These are phyloP conservation scores for Colletotrichum sp. DNA, from an alignment of 2,329 filamentous ascomycete genomes.

Conservation along the genomic window DNA sequence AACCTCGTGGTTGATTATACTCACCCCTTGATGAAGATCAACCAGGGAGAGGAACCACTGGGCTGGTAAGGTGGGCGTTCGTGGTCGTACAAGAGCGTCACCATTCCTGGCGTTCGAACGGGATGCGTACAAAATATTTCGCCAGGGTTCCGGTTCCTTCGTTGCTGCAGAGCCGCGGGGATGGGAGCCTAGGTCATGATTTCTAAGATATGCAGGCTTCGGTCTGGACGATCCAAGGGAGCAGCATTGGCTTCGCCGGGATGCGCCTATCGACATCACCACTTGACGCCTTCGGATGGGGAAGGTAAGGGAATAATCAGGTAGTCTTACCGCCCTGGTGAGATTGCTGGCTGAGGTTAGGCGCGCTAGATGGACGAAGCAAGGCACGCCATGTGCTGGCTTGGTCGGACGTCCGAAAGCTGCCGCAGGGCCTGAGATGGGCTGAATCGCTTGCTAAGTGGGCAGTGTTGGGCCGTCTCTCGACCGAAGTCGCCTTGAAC, in stretches of 20 bases:
- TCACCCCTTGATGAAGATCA: not conserved
- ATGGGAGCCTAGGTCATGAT: not conserved
- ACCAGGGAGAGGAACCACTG: not conserved
- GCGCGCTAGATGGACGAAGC: constrained; percentile 14
- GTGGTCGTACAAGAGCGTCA: constrained; percentile 8
- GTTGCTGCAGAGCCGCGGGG: not conserved
- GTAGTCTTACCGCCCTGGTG: not conserved
- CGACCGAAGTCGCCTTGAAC: not conserved
- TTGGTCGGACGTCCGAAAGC: constrained; percentile 20
- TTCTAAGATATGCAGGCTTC: constrained; percentile 13
- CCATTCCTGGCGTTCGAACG: not conserved
- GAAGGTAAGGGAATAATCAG: not conserved
- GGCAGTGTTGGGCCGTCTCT: not conserved
- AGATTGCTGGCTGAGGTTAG: not conserved
- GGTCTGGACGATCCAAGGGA: constrained; percentile 9
- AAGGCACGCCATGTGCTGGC: constrained; percentile 15
- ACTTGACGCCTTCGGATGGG: not conserved
- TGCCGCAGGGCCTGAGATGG: not conserved
- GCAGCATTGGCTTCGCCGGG: not conserved
- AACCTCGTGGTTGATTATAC: not conserved
- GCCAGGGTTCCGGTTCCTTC: not conserved
- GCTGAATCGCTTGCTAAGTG: not conserved
- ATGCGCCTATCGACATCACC: not conserved
- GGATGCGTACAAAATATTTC: not conserved
- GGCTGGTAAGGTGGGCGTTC: not conserved